These are phyloP conservation scores for Aspergillus sp. DNA, from an alignment of 2,329 filamentous ascomycete species.

Conservation along the genomic window DNA sequence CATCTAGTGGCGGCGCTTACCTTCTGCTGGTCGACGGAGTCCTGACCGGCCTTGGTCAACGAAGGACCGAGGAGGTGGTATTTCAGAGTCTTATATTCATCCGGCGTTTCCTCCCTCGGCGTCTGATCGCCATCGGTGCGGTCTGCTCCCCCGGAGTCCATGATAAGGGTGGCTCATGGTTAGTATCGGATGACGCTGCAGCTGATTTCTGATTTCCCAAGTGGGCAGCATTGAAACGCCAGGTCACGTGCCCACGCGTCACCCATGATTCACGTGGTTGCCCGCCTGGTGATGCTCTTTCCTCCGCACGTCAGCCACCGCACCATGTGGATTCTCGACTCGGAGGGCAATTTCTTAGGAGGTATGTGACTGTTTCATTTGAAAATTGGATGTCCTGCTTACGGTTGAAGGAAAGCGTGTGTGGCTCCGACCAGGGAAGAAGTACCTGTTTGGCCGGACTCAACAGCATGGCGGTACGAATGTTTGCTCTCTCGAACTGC, in stretches of 20 bases:
- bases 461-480: constrained; percentile 57
- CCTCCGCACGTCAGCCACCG: not conserved
- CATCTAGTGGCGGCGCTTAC: constrained; percentile 40
- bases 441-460: constrained; percentile 82
- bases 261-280: constrained; percentile 18
- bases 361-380: constrained; percentile 44
- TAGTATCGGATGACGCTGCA: not conserved
- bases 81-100: constrained; percentile 67
- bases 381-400: not conserved
- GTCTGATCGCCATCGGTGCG: constrained; percentile 12
- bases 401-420: constrained; percentile 58
- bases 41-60: constrained; percentile 89
- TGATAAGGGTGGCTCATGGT: constrained; percentile 3
- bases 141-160: constrained; percentile 18
- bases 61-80: constrained; percentile 89
- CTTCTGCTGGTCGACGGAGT: constrained; percentile 88
- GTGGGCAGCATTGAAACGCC: constrained; percentile 29
- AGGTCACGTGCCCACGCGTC: constrained; percentile 38
- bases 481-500: not conserved
- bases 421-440: constrained; percentile 83
- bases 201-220: constrained; percentile 14
- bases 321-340: constrained; percentile 64
- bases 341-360: constrained; percentile 48
- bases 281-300: not conserved
- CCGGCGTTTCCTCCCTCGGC: constrained; percentile 2